Evolutionary conservation across 2,329 filamentous ascomycete species (phyloP).

Genomic region (Aspergillus sp.): DNA sequence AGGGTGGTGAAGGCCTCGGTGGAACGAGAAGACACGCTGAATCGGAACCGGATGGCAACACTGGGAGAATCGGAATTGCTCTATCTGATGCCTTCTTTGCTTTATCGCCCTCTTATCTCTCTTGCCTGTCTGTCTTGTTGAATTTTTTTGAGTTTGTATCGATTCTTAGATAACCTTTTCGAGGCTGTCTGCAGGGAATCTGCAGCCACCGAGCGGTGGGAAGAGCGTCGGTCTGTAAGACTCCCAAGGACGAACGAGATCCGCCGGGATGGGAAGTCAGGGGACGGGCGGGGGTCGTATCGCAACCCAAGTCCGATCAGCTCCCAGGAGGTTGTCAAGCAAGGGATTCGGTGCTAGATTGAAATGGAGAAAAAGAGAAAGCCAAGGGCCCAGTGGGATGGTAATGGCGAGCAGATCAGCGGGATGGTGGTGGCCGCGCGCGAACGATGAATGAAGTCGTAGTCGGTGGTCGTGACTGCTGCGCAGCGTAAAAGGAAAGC

Average conservation of each 20-base stretch:
- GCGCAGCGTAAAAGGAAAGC: constrained; percentile 6
- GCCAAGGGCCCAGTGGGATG: neutral
- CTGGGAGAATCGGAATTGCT: too few species aligned
- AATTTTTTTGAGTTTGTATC: too few species aligned
- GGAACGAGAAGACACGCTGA: too few species aligned
- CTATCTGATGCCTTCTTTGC: too few species aligned
- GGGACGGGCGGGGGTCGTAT: constrained; percentile 2
- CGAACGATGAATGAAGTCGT: constrained; percentile 4
- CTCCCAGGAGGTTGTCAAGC: neutral
- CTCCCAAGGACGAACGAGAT: constrained; percentile 1
- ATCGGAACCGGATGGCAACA: too few species aligned
- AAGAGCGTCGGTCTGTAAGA: constrained; percentile 2
- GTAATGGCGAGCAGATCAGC: too few species aligned
- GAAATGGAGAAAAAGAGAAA: constrained; percentile 3
- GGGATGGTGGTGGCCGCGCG: neutral
- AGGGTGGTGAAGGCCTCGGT: neutral
- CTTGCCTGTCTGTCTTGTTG: too few species aligned
- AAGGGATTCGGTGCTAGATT: neutral
- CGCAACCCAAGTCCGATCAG: neutral
- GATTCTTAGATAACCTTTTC: too few species aligned
- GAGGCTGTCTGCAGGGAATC: constrained; percentile 5
- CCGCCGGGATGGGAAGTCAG: constrained; percentile 4
- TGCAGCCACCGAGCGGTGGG: constrained; percentile 16
- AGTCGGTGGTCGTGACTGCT: neutral
- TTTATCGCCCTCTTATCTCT: neutral